Evolutionary conservation across 164 flowering plant genomes (phyloP).

Genomic region (Tinospora cordifolia): DNA sequence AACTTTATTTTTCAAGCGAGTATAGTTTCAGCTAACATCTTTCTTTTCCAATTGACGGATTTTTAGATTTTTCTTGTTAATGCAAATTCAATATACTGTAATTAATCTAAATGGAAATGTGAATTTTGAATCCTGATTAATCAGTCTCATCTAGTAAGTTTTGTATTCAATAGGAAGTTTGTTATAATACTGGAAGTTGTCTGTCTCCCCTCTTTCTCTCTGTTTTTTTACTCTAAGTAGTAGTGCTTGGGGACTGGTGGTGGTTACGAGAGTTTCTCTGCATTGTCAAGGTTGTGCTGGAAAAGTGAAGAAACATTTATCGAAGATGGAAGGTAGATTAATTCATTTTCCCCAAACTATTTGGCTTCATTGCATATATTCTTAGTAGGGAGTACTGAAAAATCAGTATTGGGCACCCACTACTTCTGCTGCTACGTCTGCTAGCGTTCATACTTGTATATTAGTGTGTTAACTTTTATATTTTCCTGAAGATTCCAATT

Average conservation of each 20-base stretch:
- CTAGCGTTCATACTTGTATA: too few species aligned
- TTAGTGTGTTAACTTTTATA: neutral
- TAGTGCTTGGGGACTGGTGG: conserved; percentile 40
- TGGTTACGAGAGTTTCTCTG: conserved; percentile 78
- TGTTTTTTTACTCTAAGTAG: neutral
- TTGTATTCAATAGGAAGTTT: too few species aligned
- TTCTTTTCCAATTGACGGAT: too few species aligned
- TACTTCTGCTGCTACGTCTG: neutral
- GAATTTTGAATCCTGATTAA: too few species aligned
- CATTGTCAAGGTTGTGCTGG: conserved; percentile 96
- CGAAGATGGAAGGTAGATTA: conserved; percentile 86
- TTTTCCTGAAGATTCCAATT: neutral
- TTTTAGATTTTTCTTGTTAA: too few species aligned
- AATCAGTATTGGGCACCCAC: neutral
- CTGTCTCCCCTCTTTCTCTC: neutral
- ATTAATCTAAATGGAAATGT: too few species aligned
- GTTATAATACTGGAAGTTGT: too few species aligned
- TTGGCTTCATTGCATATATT: neutral
- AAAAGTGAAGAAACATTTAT: conserved; percentile 73
- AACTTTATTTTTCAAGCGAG: too few species aligned
- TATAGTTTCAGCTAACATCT: too few species aligned
- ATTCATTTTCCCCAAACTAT: too few species aligned
- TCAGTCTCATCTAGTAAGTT: too few species aligned
- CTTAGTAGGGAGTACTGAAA: neutral
- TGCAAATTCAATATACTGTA: too few species aligned